A percentile compares a stretch with the other conserved stretches of the same genome.
Evolutionary conservation across 2,329 filamentous ascomycete species (phyloP).

Genomic region (Dactylella cylindrospora): DNA sequence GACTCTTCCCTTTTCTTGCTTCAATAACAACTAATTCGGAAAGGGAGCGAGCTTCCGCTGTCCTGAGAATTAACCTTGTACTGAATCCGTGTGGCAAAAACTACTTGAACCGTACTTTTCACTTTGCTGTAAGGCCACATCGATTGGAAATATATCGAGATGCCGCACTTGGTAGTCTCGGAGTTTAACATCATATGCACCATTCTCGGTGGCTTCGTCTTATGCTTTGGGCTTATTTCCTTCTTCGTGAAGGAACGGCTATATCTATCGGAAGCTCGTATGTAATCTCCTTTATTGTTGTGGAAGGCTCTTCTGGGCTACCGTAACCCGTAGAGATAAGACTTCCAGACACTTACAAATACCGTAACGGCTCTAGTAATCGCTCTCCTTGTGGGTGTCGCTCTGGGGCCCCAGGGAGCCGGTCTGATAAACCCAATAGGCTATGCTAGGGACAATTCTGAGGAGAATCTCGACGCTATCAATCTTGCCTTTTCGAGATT

Average conservation of each 20-base stretch:
- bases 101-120: too few species aligned
- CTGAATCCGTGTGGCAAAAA: too few species aligned
- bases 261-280: slow-evolving; percentile 79
- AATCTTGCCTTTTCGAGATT: slow-evolving; percentile 83
- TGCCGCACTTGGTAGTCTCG: slow-evolving; percentile 65
- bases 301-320: not conserved
- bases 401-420: slow-evolving; percentile 74
- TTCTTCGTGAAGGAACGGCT: slow-evolving; percentile 86
- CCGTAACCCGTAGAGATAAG: too few species aligned
- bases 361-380: slow-evolving; percentile 22
- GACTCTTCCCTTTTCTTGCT: slow-evolving; percentile 22
- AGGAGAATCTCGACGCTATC: slow-evolving; percentile 66
- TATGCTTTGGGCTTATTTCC: slow-evolving; percentile 85
- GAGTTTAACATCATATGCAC: slow-evolving; percentile 86
- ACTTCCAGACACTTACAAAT: too few species aligned
- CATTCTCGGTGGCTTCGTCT: slow-evolving; percentile 79
- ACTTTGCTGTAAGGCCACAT: too few species aligned
- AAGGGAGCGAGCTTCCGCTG: slow-evolving; percentile 29
- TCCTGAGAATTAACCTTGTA: slow-evolving; percentile 21
- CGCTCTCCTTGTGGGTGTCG: slow-evolving; percentile 71
- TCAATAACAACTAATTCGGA: slow-evolving; percentile 42
- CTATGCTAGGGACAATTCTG: slow-evolving; percentile 63
- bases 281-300: slow-evolving; percentile 57
- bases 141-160: too few species aligned
- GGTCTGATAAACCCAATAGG: slow-evolving; percentile 74